phyloP scores from a whole-genome alignment of 1,139 yeast species.

The Insectozyma bohioensis region DNA sequence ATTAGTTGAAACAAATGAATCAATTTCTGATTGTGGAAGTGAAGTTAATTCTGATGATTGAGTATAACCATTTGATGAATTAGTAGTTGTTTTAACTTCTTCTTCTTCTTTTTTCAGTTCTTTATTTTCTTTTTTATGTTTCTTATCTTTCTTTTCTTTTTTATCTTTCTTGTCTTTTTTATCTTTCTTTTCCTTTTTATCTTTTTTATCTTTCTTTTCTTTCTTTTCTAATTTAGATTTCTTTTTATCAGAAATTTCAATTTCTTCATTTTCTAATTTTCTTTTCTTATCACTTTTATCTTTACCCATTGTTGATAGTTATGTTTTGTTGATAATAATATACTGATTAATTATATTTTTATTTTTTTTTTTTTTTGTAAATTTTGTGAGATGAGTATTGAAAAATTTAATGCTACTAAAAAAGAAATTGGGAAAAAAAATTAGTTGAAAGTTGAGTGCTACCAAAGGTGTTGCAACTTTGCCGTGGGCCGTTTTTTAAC shows the following conservation, averaged over 20 bases:
- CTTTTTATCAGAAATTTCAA: constrained; percentile 27
- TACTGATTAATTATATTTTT: no score
- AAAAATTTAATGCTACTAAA: no score
- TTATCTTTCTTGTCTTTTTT: constrained; percentile 46
- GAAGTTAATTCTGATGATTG: constrained; percentile 28
- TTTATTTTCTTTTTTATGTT: constrained; percentile 48
- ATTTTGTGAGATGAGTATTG: no score
- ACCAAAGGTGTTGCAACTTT: no score
- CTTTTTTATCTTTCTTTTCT: constrained; percentile 34
- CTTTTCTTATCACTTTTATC: constrained; percentile 45
- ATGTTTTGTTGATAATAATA: no score
- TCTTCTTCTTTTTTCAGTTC: constrained; percentile 40
- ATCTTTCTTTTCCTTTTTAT: constrained; percentile 47
- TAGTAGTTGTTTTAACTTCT: constrained; percentile 22
- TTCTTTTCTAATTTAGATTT: constrained; percentile 34
- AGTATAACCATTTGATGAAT: constrained; percentile 18
- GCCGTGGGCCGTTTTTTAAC: no score
- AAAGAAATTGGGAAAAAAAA: no score
- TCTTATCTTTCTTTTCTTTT: constrained; percentile 38
- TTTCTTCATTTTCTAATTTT: constrained; percentile 32
- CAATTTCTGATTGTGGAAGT: constrained; percentile 55
- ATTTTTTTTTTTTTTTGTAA: no score
- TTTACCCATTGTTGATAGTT: constrained; percentile 31
- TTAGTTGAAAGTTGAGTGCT: no score
- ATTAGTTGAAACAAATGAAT: constrained; percentile 62